Evolutionary conservation across 2,329 filamentous ascomycete genomes (phyloP).

Genomic region (Neonectria sp.): DNA sequence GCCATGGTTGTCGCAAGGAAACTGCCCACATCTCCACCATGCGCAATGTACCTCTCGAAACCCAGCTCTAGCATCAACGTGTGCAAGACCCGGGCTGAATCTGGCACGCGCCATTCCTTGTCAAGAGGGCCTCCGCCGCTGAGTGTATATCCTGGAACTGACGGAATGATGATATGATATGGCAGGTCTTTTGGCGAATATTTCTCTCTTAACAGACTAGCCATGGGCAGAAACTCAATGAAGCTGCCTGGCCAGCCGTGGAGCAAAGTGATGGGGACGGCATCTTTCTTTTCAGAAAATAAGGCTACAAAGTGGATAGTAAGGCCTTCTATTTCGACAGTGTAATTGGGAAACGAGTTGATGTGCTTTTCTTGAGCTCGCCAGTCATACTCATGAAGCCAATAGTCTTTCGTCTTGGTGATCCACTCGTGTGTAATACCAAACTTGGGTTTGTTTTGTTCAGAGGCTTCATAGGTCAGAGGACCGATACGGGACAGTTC

Average conservation of each 20-base stretch:
- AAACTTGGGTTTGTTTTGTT: no score
- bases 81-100: constrained; percentile 60
- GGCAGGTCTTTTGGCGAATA: constrained; percentile 67
- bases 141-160: constrained; percentile 68
- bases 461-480: no score
- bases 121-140: constrained; percentile 63
- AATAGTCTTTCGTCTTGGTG: not conserved
- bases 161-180: constrained; percentile 71
- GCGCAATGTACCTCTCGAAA: constrained; percentile 67
- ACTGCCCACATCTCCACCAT: constrained; percentile 72
- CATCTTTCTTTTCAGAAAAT: constrained; percentile 65
- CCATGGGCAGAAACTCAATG: constrained; percentile 68
- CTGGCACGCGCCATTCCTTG: constrained; percentile 52
- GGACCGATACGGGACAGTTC: no score
- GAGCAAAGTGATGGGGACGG: constrained; percentile 64
- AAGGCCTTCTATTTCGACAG: not conserved
- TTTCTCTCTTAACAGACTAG: constrained; percentile 61
- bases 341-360: constrained; percentile 15
- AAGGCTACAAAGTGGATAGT: constrained; percentile 68
- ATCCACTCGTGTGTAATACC: not conserved
- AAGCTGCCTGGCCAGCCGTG: constrained; percentile 71
- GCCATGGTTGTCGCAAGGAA: no score
- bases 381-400: constrained; percentile 13
- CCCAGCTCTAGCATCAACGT: constrained; percentile 68
- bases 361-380: constrained; percentile 1